Evolutionary conservation across 805 yeast genomes (phyloP).

Genomic region (Kurtzmaniella fragi): DNA sequence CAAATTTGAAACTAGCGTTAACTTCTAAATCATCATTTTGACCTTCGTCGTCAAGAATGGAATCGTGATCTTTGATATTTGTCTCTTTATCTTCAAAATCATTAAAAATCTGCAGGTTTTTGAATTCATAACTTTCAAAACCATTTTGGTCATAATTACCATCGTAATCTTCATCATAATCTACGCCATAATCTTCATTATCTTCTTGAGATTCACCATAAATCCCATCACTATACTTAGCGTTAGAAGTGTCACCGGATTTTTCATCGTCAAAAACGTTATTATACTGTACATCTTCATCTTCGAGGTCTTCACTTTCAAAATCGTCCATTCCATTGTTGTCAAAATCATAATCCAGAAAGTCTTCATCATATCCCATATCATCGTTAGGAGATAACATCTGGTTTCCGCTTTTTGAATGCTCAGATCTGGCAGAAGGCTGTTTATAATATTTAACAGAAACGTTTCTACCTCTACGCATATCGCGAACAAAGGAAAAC

Average conservation of each 20-base stretch:
- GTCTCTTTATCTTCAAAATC: background rate
- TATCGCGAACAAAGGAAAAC: constrained; percentile 38
- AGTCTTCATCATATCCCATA: constrained; percentile 24
- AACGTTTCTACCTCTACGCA: constrained; percentile 38
- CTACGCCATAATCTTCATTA: constrained; percentile 1
- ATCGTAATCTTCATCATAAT: constrained; percentile 6
- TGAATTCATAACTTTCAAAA: constrained; percentile 1
- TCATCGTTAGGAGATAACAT: constrained; percentile 13
- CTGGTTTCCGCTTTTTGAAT: constrained; percentile 18
- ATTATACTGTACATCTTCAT: constrained; percentile 16
- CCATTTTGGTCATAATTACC: constrained; percentile 8
- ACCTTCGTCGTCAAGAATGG: background rate
- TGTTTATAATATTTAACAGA: constrained; percentile 40
- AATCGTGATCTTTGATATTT: background rate
- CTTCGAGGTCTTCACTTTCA: constrained; percentile 12
- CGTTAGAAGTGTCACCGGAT: background rate
- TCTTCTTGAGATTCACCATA: background rate
- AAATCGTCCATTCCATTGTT: constrained; percentile 35
- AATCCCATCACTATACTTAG: background rate
- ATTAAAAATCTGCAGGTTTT: background rate
- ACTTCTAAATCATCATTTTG: constrained; percentile 1
- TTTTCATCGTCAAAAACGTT: constrained; percentile 15
- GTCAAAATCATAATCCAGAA: constrained; percentile 38
- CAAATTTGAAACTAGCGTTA: constrained; percentile 1
- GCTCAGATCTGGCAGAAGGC: constrained; percentile 7